Evolutionary conservation across 2,329 filamentous ascomycete species (phyloP), one percentile per base, ranked within the genome.

Genomic region (Fusarium bactridioides): DNA sequence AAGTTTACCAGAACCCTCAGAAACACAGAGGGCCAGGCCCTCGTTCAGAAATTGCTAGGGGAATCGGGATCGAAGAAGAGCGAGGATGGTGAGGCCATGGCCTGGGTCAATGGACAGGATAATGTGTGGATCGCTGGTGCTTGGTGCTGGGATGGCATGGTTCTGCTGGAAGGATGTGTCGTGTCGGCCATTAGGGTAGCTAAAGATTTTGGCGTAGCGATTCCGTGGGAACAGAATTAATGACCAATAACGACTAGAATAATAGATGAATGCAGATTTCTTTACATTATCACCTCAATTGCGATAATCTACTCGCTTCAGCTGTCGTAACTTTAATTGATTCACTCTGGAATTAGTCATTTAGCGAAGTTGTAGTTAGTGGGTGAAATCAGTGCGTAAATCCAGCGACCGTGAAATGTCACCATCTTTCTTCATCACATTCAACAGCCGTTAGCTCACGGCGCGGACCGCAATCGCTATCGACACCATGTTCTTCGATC

Each of bases 61-160:
- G 56, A 61, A 33, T 29, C 61, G 35, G 21, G 31, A 25, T 53
- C 62, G 5, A 73, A 71, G 35, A 70, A 67, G 27, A 37, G 12
- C 15, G 58, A 67, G 1, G 57, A 65, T 10, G 57, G 51, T 10
- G 31, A 19, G 8, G 38, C 33, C 4, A 89, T 21, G 11, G 31
- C 43, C 8, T 90, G 88, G 87, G 82, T 78, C 12, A 90, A 88
- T 64, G 88, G 88, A 0, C 80, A 88, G 55, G 82, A 84, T 12
- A 83, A 84, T 44, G 84, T 91, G 0, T 90, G 85, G 83, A 74
- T 90, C 18, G 82, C 84, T 2, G 89, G 89, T 10, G 86, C 87
- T 0, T 91, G 88, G 89, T 91, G 88, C 72, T 90, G 88, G 88
- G 89, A 91, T 76, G 89, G 89, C 6, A 88, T 91, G 88, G 88